Evolutionary conservation across 2,329 filamentous ascomycete genomes (phyloP).

Genomic region (Aureobasidium sp.): DNA sequence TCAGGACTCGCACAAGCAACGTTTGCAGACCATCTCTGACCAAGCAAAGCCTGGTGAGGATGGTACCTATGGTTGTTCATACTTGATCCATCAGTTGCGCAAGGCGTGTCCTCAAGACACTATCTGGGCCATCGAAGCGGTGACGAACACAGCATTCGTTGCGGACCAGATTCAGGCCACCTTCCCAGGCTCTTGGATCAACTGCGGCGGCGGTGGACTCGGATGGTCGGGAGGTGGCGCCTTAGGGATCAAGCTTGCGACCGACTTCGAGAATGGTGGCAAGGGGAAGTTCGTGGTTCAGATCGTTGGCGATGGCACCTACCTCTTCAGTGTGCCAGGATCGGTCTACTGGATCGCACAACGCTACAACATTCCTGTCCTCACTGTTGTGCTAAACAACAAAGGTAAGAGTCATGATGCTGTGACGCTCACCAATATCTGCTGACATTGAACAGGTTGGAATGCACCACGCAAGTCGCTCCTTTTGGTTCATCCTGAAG

Average conservation of each 20-base stretch:
- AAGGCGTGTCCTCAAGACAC: slow-evolving; percentile 55
- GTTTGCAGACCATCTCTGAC: slow-evolving; percentile 54
- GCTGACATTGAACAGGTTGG: slow-evolving; percentile 43
- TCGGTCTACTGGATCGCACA: slow-evolving; percentile 63
- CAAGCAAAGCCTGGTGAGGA: slow-evolving; percentile 53
- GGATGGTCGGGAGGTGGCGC: slow-evolving; percentile 74
- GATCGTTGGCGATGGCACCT: slow-evolving; percentile 63
- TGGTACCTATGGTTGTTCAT: slow-evolving; percentile 56
- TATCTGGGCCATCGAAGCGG: slow-evolving; percentile 71
- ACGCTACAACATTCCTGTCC: slow-evolving; percentile 57
- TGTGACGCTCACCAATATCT: not conserved
- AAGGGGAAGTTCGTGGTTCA: slow-evolving; percentile 56
- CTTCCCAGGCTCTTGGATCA: slow-evolving; percentile 67
- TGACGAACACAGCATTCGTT: slow-evolving; percentile 62
- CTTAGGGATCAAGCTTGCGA: slow-evolving; percentile 68
- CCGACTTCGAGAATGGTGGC: slow-evolving; percentile 43
- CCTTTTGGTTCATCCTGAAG: slow-evolving; percentile 59
- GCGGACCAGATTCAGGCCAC: slow-evolving; percentile 64
- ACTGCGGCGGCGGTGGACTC: slow-evolving; percentile 72
- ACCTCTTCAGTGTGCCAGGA: slow-evolving; percentile 57
- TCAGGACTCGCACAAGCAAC: slow-evolving; percentile 50
- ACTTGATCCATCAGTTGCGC: slow-evolving; percentile 50
- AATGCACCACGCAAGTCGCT: slow-evolving; percentile 57
- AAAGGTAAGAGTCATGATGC: slow-evolving; percentile 37
- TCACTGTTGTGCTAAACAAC: slow-evolving; percentile 64